Evolutionary conservation across 371 early-diverging fungal species (phyloP).

Genomic region (Furculomyces boomerangus): DNA sequence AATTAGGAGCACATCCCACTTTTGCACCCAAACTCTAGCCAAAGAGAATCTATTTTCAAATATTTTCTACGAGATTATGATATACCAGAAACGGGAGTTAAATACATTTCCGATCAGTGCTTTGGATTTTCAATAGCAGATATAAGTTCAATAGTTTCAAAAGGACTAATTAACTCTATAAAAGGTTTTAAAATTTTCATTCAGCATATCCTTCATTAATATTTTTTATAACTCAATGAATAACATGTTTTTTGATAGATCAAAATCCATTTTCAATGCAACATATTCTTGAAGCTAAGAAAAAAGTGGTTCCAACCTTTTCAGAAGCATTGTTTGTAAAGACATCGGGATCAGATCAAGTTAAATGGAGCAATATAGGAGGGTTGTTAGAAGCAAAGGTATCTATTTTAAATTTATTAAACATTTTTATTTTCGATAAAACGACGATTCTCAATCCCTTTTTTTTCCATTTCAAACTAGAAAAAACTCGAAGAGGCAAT

Average conservation of each 20-base stretch:
- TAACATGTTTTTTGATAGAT: neutral
- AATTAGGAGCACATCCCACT: too few species aligned
- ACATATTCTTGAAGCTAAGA: neutral
- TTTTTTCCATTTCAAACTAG: neutral
- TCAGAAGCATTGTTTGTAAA: neutral
- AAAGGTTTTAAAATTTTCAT: neutral
- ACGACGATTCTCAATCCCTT: neutral
- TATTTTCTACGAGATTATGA: neutral
- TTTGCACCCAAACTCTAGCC: too few species aligned
- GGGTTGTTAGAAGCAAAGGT: neutral
- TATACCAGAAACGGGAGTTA: neutral
- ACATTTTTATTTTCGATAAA: neutral
- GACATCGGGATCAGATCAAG: neutral
- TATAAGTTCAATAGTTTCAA: neutral
- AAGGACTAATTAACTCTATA: neutral
- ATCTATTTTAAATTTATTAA: neutral
- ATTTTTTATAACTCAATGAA: neutral
- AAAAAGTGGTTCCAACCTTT: neutral
- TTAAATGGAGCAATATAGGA: neutral
- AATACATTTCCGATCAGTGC: neutral
- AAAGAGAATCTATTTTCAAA: neutral
- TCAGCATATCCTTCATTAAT: neutral
- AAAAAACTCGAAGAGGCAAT: neutral
- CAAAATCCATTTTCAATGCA: neutral
- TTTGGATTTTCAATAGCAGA: neutral